phyloP scores from a whole-genome alignment of 768 basidiomycete species.

The Pilatotrama ljubarskyi region DNA sequence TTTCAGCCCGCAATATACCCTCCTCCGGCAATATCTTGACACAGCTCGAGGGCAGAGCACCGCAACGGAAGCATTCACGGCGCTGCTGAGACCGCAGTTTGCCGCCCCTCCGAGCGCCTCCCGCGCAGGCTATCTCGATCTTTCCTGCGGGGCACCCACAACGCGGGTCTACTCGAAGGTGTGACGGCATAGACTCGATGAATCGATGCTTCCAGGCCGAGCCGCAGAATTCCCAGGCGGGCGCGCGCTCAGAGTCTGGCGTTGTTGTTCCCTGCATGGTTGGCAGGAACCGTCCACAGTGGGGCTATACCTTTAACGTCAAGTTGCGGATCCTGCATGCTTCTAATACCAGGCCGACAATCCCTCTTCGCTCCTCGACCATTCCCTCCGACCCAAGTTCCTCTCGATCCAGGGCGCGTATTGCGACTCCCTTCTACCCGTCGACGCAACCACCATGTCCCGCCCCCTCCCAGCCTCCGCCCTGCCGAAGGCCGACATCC shows the following conservation, averaged over 20 bases:
- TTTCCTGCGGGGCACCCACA: slow-evolving; percentile 10
- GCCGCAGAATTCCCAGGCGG: neutral
- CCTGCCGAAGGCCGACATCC: slow-evolving; percentile 13
- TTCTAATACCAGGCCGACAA: slow-evolving; percentile 10
- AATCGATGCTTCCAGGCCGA: slow-evolving; percentile 7
- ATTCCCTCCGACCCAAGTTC: slow-evolving; percentile 7
- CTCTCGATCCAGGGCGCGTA: slow-evolving; percentile 6
- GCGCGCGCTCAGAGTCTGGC: neutral
- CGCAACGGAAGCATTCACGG: slow-evolving; percentile 15
- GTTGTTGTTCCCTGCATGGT: slow-evolving; percentile 17
- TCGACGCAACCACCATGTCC: slow-evolving; percentile 6
- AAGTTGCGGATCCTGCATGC: slow-evolving; percentile 9
- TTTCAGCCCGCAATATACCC: slow-evolving; percentile 14
- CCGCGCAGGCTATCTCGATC: slow-evolving; percentile 7
- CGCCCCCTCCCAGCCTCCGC: slow-evolving; percentile 4
- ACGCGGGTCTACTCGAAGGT: neutral
- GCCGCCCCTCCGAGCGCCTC: slow-evolving; percentile 3
- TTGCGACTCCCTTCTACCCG: neutral
- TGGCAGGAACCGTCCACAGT: slow-evolving; percentile 16
- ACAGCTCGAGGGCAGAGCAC: slow-evolving; percentile 1
- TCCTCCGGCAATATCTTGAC: slow-evolving; percentile 7
- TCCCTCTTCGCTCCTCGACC: slow-evolving; percentile 4
- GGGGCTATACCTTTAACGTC: slow-evolving; percentile 11
- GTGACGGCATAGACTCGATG: slow-evolving; percentile 2
- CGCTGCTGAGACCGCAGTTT: slow-evolving; percentile 13